Base-by-base conservation (phyloP, 176 grass and related monocot species). In the Ensete glaucum region DNA sequence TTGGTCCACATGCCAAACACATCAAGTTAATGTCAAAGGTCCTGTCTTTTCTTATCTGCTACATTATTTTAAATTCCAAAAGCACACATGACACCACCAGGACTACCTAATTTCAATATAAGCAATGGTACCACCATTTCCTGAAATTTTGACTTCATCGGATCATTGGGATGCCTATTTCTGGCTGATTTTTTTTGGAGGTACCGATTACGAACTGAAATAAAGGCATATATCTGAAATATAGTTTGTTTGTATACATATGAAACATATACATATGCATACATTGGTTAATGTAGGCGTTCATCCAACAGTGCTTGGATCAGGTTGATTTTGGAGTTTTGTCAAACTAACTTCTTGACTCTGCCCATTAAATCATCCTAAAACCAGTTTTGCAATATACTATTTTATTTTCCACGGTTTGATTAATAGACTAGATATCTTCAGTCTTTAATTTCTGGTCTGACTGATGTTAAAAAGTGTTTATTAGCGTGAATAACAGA, bases 21-120 rank as follows among this genome's bases (percentile, higher is more conserved):
- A 74, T 74, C 13, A 74, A 74, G 53, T 50, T 74, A 12, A 74
- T 74, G 72, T 74, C 72, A 27, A 74, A 74, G 72, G 72, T 74
- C 3, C 3, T 27, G 53, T 29, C 25, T 74, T 74, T 43, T 29
- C 22, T 27, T 57, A 34, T 29, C 16, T 27, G 2, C 21, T 55
- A 55, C 10, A 2, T 16, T 13, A 58, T 72, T 64, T 64, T 64
- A 3, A 67, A 34, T 43, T 67, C 64, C 26, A 43, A 29, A 25
- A 9, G 11, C 24, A 34, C 12, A 29, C 11, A 15, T 15, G 8
- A 8, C 12, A 15, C 1, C 64, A 12, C 11, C 64, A 26, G 26
- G n/a, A 34, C 24, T 14, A 43, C 26, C 24, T 67, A 9, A 43
- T 34, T 34, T 34, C 16, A 17, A 7, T 34, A 6, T 34, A 11